Percentiles rank a stretch among this genome's conserved stretches.
These are phyloP conservation scores for Colletotrichum viniferum DNA, from an alignment of 2,329 filamentous ascomycete genomes.

Conservation along the genomic window DNA sequence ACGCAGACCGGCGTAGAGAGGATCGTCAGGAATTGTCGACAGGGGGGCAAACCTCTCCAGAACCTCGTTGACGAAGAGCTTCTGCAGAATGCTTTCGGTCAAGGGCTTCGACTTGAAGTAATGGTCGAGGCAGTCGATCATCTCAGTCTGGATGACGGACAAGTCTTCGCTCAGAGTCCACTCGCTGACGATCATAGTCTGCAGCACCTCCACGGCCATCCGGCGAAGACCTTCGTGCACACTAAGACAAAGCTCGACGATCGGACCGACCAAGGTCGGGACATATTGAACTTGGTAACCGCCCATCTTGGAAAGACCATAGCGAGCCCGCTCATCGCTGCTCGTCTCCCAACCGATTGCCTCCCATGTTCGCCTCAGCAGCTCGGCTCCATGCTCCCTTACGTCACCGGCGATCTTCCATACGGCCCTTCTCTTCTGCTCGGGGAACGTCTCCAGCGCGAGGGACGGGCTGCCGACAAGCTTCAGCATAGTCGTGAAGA, in stretches of 20 bases:
- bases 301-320: slow-evolving; percentile 83
- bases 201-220: slow-evolving; percentile 90
- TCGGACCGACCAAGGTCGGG: slow-evolving; percentile 85
- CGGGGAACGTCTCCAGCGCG: slow-evolving; percentile 92
- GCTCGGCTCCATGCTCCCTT: slow-evolving; percentile 84
- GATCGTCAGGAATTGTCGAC: slow-evolving; percentile 69
- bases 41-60: slow-evolving; percentile 79
- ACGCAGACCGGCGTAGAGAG: slow-evolving; percentile 76
- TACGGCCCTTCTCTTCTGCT: slow-evolving; percentile 93
- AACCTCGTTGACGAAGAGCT: slow-evolving; percentile 88
- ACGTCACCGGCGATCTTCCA: slow-evolving; percentile 99
- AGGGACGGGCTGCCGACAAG: slow-evolving; percentile 88
- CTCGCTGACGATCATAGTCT: slow-evolving; percentile 98
- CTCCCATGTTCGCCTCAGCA: slow-evolving; percentile 88
- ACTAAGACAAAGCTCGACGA: slow-evolving; percentile 92
- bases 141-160: slow-evolving; percentile 89
- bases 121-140: slow-evolving; percentile 90
- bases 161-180: slow-evolving; percentile 96
- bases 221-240: slow-evolving; percentile 89
- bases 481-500: slow-evolving; percentile 87
- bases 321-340: slow-evolving; percentile 76
- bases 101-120: slow-evolving; percentile 89
- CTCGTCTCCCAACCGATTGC: slow-evolving; percentile 96
- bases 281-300: slow-evolving; percentile 99
- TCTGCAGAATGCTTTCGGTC: slow-evolving; percentile 88